These are phyloP conservation scores for Diaporthe velutina DNA, from an alignment of 2,329 filamentous ascomycete genomes.

Conservation along the genomic window DNA sequence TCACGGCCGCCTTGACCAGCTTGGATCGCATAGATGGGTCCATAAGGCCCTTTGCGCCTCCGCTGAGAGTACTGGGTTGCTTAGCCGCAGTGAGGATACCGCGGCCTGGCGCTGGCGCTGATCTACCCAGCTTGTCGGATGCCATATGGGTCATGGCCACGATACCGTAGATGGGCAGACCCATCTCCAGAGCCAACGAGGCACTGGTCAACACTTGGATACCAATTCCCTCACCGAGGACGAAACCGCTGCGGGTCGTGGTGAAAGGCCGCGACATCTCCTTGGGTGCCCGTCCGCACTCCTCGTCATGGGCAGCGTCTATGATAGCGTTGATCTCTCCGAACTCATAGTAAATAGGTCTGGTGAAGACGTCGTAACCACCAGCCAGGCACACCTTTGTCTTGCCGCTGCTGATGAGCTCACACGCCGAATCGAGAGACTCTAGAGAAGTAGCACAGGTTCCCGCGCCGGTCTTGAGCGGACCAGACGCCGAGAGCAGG, in stretches of 20 bases:
- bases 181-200: constrained; percentile 51
- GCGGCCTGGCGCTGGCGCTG: constrained; percentile 54
- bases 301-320: constrained; percentile 47
- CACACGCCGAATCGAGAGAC: constrained; percentile 51
- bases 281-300: constrained; percentile 45
- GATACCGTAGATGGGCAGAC: constrained; percentile 51
- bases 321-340: constrained; percentile 53
- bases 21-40: constrained; percentile 49
- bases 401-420: constrained; percentile 48
- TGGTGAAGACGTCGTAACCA: constrained; percentile 50
- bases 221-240: constrained; percentile 52
- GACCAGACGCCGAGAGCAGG: constrained; percentile 50
- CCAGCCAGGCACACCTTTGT: constrained; percentile 51
- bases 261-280: constrained; percentile 53
- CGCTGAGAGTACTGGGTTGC: constrained; percentile 44
- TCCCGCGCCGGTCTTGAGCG: constrained; percentile 52
- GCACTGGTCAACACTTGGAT: constrained; percentile 52
- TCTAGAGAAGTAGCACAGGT: constrained; percentile 55
- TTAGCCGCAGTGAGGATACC: constrained; percentile 51
- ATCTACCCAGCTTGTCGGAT: constrained; percentile 51
- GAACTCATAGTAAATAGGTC: constrained; percentile 49
- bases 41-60: constrained; percentile 41
- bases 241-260: constrained; percentile 50
- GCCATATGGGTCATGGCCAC: constrained; percentile 51
- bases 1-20: not conserved